Conservation (phyloP, 257 asterid species). For the Jacaranda copaia region DNA sequence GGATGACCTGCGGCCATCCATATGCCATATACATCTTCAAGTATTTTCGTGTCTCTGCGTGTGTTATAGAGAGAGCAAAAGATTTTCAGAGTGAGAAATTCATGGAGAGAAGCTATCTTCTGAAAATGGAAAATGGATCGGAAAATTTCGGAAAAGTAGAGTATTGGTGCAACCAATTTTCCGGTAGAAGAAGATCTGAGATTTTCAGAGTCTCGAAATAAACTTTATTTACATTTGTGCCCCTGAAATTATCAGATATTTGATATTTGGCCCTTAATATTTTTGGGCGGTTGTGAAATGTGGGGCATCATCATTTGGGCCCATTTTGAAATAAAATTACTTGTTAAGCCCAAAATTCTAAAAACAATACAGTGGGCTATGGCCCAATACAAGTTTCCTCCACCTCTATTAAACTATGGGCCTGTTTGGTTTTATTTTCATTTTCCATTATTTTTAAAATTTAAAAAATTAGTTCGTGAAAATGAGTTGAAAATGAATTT, state of each 20-base stretch:
- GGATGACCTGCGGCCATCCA: slow-evolving; percentile 99
- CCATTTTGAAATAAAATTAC: background rate
- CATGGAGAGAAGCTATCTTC: slow-evolving; percentile 43
- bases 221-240: slow-evolving; percentile 27
- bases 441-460: too few relatives aligned
- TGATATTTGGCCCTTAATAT: background rate
- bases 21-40: slow-evolving; percentile 98
- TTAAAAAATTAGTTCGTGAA: too few relatives aligned
- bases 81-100: slow-evolving; percentile 27
- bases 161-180: slow-evolving; percentile 44
- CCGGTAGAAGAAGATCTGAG: slow-evolving; percentile 53
- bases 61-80: slow-evolving; percentile 12
- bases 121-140: slow-evolving; percentile 46
- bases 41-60: background rate
- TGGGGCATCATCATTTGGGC: slow-evolving; percentile 3
- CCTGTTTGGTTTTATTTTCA: too few relatives aligned
- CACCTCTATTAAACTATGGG: background rate
- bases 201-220: slow-evolving; percentile 33
- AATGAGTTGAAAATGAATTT: too few relatives aligned
- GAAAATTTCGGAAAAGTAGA: slow-evolving; percentile 30
- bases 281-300: background rate
- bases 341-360: background rate
- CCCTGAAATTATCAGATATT: slow-evolving; percentile 26
- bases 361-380: background rate
- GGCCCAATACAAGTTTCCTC: background rate